Evolutionary conservation across 768 basidiomycete genomes (phyloP), one percentile per base, ranked within the genome.

Genomic region (Mycena sanguinolenta): DNA sequence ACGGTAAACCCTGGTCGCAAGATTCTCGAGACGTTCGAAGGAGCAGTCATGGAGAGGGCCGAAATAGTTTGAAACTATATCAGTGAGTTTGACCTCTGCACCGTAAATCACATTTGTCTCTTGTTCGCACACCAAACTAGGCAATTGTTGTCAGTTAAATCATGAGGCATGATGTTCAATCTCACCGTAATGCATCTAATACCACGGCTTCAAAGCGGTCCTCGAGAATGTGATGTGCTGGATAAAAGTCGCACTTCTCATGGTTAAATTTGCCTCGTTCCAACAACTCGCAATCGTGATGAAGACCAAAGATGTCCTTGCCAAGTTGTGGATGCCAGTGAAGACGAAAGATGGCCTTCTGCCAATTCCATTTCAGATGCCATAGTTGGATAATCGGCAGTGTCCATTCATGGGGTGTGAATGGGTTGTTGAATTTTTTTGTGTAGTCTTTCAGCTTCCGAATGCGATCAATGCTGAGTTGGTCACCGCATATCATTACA

Each of bases 351-450:
- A 76, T 72, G 2, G 57, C 46, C 42, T 75, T 73, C 36, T 70
- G 70, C 59, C 63, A 71, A 0, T 32, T 44, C 75, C 75, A 76
- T 21, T 72, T 70, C 55, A 76, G 58, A 39, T 76, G 74, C 72
- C 75, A 75, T 0, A 73, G 30, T 27, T 76, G 75, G 25, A 76
- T 75, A 1, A 76, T 21, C 3, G 74, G 75, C 28, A 76, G 63
- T 0, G 61, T 72, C 74, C 75, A 76, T 27, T 71, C 36, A 44
- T 75, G 63, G 6, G 32, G 64, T 14, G 65, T 23, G 19, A 65
- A 73, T 0, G 65, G 59, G 0, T 32, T 62, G 12, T 39, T 66
- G 17, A 27, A 25, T 50, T 74, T 71, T 14, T 21, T 44, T 0
- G 58, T 70, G 49, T 73, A 76, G 0, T 32, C 8, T 0, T 58